These are phyloP conservation scores for Theobroma grandiflorum DNA, from an alignment of 441 rosid species.

Conservation along the genomic window DNA sequence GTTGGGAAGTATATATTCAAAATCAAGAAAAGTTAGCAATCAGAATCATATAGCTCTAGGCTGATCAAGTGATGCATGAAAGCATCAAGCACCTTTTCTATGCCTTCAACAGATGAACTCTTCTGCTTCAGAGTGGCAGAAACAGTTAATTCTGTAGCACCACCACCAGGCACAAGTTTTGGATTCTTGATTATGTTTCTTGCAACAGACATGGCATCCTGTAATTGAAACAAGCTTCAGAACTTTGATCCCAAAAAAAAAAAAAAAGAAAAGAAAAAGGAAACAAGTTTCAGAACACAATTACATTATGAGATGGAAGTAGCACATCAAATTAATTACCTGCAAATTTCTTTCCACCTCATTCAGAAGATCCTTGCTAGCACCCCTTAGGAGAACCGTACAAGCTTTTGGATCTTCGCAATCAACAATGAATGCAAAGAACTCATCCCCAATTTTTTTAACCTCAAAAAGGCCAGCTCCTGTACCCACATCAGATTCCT, in stretches of 20 bases:
- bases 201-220: constrained; percentile 97
- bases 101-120: constrained; percentile 89
- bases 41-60: background rate
- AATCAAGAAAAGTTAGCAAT: background rate
- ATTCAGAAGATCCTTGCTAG: constrained; percentile 93
- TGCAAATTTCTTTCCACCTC: constrained; percentile 98
- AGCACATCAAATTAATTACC: constrained; percentile 45
- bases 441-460: constrained; percentile 88
- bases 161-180: constrained; percentile 95
- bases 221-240: constrained; percentile 32
- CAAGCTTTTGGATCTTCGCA: constrained; percentile 97
- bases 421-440: constrained; percentile 85
- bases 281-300: constrained; percentile 29
- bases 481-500: constrained; percentile 95
- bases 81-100: constrained; percentile 69
- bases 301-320: background rate
- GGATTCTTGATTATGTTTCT: constrained; percentile 97
- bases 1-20: background rate
- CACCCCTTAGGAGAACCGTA: constrained; percentile 86
- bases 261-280: background rate
- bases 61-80: background rate
- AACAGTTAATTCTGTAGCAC: constrained; percentile 87
- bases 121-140: constrained; percentile 90
- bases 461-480: constrained; percentile 96
- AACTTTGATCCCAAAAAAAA: background rate